Evolutionary conservation across 805 yeast genomes (phyloP).

Genomic region (Ogataea salicorniae): DNA sequence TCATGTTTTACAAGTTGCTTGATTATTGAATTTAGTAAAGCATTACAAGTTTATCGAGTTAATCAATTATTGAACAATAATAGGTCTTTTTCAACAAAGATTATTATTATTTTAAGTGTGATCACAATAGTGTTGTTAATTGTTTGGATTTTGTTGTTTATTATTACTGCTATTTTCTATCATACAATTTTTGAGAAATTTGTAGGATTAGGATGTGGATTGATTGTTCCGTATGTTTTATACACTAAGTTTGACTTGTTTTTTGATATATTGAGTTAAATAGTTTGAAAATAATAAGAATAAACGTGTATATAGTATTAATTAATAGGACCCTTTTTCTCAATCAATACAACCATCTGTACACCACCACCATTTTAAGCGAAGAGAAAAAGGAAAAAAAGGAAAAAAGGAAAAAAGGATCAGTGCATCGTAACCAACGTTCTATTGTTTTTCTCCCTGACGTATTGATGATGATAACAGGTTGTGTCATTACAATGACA

Average conservation of each 20-base stretch:
- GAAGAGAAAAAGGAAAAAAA: no score
- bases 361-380: no score
- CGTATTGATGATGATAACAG: no score
- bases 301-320: no score
- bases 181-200: conserved; percentile 44
- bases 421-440: no score
- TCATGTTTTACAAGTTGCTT: conserved; percentile 30
- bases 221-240: conserved; percentile 28
- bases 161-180: conserved; percentile 43
- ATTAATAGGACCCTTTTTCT: no score
- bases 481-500: no score
- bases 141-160: conserved; percentile 37
- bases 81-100: background rate
- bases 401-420: no score
- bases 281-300: no score
- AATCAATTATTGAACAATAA: conserved; percentile 1
- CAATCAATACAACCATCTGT: no score
- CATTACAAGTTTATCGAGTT: conserved; percentile 4
- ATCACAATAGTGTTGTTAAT: conserved; percentile 11
- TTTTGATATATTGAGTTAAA: conserved; percentile 6
- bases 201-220: conserved; percentile 38
- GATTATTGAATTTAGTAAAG: conserved; percentile 19
- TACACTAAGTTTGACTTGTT: conserved; percentile 13
- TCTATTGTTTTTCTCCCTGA: no score
- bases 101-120: background rate